Conservation (phyloP, 176 grass and related monocot genomes). For the Musa beccarii region DNA sequence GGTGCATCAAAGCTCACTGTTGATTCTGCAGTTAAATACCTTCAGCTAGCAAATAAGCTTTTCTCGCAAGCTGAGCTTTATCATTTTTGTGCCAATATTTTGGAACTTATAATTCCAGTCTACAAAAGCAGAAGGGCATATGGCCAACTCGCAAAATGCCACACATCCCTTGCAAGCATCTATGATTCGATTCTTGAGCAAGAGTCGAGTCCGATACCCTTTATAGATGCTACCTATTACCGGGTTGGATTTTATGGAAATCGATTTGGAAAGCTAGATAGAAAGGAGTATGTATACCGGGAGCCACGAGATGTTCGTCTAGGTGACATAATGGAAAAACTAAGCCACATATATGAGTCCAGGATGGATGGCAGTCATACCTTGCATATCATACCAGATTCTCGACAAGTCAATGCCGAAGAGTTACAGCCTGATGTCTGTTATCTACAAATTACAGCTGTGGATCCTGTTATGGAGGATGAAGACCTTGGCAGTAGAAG, state of each 20-base stretch:
- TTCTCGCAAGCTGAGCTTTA: slow-evolving; percentile 89
- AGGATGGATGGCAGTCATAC: slow-evolving; percentile 88
- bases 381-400: slow-evolving; percentile 95
- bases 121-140: slow-evolving; percentile 92
- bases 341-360: slow-evolving; percentile 85
- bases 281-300: slow-evolving; percentile 83
- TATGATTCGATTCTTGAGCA: slow-evolving; percentile 97
- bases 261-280: slow-evolving; percentile 77
- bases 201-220: slow-evolving; percentile 91
- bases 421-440: slow-evolving; percentile 85
- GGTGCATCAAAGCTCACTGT: slow-evolving; percentile 93
- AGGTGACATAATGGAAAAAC: slow-evolving; percentile 98
- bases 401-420: slow-evolving; percentile 89
- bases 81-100: slow-evolving; percentile 90
- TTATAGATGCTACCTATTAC: slow-evolving; percentile 96
- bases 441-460: slow-evolving; percentile 96
- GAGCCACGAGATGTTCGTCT: slow-evolving; percentile 89
- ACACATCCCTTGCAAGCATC: slow-evolving; percentile 76
- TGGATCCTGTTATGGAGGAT: slow-evolving; percentile 99
- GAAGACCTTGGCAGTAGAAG: slow-evolving; percentile 88
- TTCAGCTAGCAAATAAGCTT: slow-evolving; percentile 89
- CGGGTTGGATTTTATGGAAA: slow-evolving; percentile 94
- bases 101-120: slow-evolving; percentile 94
- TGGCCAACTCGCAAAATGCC: slow-evolving; percentile 93
- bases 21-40: slow-evolving; percentile 95